Evolutionary conservation across 768 basidiomycete species (phyloP), one percentile per base, ranked within the genome.

Genomic region (Asterophora parasitica): DNA sequence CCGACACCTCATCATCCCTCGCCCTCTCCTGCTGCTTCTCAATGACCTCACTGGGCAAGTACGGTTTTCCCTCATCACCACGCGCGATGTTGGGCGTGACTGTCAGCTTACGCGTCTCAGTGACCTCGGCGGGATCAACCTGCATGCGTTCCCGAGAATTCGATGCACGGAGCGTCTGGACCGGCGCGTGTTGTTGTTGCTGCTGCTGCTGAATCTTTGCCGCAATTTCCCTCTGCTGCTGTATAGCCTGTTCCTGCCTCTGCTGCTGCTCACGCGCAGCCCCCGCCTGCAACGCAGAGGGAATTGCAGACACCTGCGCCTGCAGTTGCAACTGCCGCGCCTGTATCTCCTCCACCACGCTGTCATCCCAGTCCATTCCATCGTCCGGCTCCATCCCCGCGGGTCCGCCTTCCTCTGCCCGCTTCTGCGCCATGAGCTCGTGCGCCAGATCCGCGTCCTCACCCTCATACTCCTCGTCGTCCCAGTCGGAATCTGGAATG

Each of bases 361-460:
- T 65, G 45, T 91, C 88, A 40, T 92, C 91, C 92, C 93, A 94
- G 50, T 78, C 77, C 80, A 94, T 88, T 2, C 83, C 86, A 58
- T 93, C 92, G 51, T 92, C 90, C 0, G 77, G 79, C 44, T 87
- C 85, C 74, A 84, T 79, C 45, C 64, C 60, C 12, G 47, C 37
- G 45, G 43, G 42, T n/a, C 58, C 58, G 53, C 58, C 47, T 45
- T 70, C 63, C 44, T 67, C 62, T 57, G 58, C 59, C 53, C 67
- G 41, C 54, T 66, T 61, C 46, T 69, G 61, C 48, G 65, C 65
- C 58, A 54, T 61, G 49, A 74, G 78, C 56, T 81, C 76, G 15
- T 81, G 79, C 30, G 70, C 74, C n/a, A 87, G 68, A 13, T 78
- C 81, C 1, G 72, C 63, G 46, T 89, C 87, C 61, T 85, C 82